A percentile compares a stretch with the other conserved stretches of the same genome.
Conservation (phyloP, 2,329 filamentous ascomycete genomes). For the Claviceps africana region DNA sequence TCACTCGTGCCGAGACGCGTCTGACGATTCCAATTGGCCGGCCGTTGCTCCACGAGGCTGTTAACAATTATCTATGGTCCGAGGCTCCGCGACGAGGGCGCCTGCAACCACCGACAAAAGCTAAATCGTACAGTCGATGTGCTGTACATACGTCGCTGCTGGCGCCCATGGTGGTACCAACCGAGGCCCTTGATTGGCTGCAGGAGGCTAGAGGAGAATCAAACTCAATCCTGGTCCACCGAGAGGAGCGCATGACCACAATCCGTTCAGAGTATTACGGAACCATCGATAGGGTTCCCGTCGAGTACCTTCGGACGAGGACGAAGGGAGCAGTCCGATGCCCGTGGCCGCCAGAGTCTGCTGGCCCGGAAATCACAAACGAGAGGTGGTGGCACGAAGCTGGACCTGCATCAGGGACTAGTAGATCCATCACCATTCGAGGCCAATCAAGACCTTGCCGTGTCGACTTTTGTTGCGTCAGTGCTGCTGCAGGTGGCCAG, state of each 20-base stretch:
- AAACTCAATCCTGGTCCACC: not conserved
- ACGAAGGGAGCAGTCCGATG: not conserved
- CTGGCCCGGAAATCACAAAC: not conserved
- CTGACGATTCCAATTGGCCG: constrained; percentile 2
- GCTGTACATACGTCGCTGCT: not conserved
- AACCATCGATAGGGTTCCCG: not conserved
- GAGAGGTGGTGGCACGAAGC: not conserved
- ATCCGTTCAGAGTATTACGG: not conserved
- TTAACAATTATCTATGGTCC: not conserved
- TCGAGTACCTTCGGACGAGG: not conserved
- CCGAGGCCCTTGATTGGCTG: constrained; percentile 1
- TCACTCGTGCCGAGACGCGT: constrained; percentile 5
- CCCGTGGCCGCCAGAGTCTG: not conserved
- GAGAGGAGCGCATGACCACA: not conserved
- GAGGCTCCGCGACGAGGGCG: not conserved
- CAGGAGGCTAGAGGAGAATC: not conserved
- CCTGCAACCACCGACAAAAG: constrained; percentile 3
- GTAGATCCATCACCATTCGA: not conserved
- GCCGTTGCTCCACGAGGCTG: not conserved
- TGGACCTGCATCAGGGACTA: not conserved
- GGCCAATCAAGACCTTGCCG: not conserved
- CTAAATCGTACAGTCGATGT: constrained; percentile 1
- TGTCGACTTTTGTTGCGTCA: not conserved
- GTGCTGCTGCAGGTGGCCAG: not conserved
- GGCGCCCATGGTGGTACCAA: not conserved